These are phyloP conservation scores for Lepidium africanum DNA, from an alignment of 345 rosid species.

Conservation along the genomic window DNA sequence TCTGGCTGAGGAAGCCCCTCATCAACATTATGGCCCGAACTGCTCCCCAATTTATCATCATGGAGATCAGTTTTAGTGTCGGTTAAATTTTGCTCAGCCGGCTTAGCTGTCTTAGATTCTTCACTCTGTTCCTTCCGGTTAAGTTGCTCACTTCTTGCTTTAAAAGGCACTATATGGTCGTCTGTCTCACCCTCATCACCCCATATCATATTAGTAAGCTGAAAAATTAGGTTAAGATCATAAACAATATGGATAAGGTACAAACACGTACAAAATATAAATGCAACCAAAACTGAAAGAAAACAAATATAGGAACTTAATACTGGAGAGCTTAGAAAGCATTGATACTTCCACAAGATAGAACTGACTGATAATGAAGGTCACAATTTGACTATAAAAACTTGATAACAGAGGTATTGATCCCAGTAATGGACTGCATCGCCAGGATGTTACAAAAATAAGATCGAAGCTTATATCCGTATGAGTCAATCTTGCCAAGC, in stretches of 20 bases:
- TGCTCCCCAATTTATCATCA: conserved; percentile 37
- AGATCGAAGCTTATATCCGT: neutral
- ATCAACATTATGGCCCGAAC: conserved; percentile 31
- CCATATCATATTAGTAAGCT: conserved; percentile 90
- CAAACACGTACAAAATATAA: conserved; percentile 12
- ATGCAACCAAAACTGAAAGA: neutral
- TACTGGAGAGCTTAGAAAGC: neutral
- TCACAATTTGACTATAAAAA: neutral
- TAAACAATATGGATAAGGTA: conserved; percentile 4
- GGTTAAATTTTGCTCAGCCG: conserved; percentile 34
- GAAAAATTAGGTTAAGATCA: conserved; percentile 18
- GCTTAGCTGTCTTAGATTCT: conserved; percentile 34
- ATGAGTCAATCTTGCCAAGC: neutral
- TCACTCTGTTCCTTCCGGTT: conserved; percentile 44
- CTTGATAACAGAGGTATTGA: neutral
- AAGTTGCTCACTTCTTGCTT: conserved; percentile 36
- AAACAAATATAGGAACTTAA: neutral
- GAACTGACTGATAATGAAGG: neutral
- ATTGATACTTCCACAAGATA: neutral
- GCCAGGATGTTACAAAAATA: no score
- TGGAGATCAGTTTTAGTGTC: conserved; percentile 34
- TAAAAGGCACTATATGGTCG: conserved; percentile 78
- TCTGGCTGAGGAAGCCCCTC: conserved; percentile 42
- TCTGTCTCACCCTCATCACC: conserved; percentile 58
- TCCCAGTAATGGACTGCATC: neutral